phyloP scores from a whole-genome alignment of 768 basidiomycete species.

The Mycena alexandri region DNA sequence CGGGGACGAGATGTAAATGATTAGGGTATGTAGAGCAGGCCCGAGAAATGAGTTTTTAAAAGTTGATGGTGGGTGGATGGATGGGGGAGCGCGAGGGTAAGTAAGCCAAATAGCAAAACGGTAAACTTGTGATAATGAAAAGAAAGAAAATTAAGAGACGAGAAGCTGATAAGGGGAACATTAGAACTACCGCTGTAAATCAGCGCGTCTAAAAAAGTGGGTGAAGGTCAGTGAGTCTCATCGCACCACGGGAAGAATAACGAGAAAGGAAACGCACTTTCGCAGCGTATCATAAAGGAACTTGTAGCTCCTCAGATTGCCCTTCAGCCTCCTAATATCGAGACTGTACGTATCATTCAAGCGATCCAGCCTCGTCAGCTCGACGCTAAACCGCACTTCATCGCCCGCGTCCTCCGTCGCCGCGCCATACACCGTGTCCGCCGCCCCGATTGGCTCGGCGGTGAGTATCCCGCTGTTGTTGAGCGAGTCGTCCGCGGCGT shows the following conservation, averaged over 20 bases:
- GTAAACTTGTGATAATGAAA: conserved; percentile 5
- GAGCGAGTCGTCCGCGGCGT: conserved; percentile 61
- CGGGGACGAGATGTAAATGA: conserved; percentile 8
- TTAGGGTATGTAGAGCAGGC: conserved; percentile 37
- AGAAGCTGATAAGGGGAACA: background rate
- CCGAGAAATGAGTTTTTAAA: background rate
- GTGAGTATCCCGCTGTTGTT: conserved; percentile 54
- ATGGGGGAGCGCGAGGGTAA: conserved; percentile 9
- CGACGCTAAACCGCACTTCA: conserved; percentile 96
- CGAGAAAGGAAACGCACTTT: conserved; percentile 76
- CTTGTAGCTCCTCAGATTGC: conserved; percentile 93
- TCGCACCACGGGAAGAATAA: no score
- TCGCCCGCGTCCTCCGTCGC: conserved; percentile 87
- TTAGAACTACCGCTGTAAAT: conserved; percentile 52
- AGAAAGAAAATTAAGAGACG: conserved; percentile 12
- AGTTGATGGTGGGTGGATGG: background rate
- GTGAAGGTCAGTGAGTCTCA: conserved; percentile 8
- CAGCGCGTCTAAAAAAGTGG: conserved; percentile 60
- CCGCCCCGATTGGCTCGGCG: conserved; percentile 55
- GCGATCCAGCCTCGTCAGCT: conserved; percentile 91
- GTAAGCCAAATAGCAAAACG: conserved; percentile 1
- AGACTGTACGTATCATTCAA: conserved; percentile 92
- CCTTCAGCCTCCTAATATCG: conserved; percentile 93
- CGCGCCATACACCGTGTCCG: conserved; percentile 84
- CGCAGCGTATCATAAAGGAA: conserved; percentile 90